A percentile compares a stretch with the other conserved stretches of the same genome.
phyloP scores from a whole-genome alignment of 2,329 filamentous ascomycete genomes.

The Mycosphaerella sp. region DNA sequence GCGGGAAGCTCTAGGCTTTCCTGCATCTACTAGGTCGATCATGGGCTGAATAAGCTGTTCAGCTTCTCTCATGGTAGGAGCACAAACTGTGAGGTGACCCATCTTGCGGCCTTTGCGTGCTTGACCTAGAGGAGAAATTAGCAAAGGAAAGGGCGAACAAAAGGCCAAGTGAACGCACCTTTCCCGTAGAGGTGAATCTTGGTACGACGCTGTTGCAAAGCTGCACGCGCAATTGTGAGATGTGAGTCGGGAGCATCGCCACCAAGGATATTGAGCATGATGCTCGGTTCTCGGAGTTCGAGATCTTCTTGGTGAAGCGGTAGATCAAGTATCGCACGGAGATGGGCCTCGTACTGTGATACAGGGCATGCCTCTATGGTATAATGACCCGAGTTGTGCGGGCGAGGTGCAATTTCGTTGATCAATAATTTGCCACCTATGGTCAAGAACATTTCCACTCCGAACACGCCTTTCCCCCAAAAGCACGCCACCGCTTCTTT shows the following conservation, averaged over 20 bases:
- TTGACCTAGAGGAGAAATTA: constrained; percentile 33
- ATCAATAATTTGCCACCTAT: constrained; percentile 65
- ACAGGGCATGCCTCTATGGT: constrained; percentile 87
- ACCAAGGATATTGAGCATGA: constrained; percentile 78
- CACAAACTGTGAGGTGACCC: constrained; percentile 82
- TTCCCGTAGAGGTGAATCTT: constrained; percentile 89
- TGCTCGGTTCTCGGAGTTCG: constrained; percentile 54
- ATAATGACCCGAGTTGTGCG: constrained; percentile 91
- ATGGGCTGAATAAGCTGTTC: constrained; percentile 63
- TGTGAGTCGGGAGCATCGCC: constrained; percentile 62
- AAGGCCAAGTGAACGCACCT: constrained; percentile 36
- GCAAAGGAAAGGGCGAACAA: neutral
- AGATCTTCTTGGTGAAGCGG: constrained; percentile 50
- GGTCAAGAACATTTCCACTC: constrained; percentile 91
- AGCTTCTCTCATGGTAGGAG: constrained; percentile 60
- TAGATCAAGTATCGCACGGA: constrained; percentile 71
- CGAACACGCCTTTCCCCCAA: constrained; percentile 86
- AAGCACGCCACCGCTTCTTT: constrained; percentile 72
- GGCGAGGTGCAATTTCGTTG: constrained; percentile 79
- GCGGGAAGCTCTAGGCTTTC: constrained; percentile 43
- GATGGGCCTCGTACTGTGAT: constrained; percentile 88
- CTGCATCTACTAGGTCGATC: constrained; percentile 56
- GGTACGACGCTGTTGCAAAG: constrained; percentile 51
- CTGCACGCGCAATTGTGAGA: constrained; percentile 50
- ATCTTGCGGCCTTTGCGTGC: constrained; percentile 89